Evolutionary conservation across 345 rosid genomes (phyloP).

Genomic region (Jatropha curcas): DNA sequence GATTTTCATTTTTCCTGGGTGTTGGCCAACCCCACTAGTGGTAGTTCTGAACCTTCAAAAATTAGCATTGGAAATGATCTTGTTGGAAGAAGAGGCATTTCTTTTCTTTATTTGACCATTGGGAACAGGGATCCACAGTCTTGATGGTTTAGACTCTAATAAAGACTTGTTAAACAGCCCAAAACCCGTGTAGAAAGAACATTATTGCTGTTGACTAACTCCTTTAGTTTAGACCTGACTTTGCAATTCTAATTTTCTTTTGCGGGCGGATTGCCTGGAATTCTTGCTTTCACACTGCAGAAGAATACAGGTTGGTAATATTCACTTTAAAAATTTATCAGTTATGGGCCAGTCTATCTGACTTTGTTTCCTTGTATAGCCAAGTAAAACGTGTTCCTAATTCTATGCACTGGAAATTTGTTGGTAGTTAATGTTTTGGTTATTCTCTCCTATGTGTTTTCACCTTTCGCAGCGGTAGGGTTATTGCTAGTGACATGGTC

Average conservation of each 20-base stretch:
- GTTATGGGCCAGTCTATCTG: neutral
- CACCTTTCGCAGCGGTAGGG: neutral
- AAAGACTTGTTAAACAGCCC: neutral
- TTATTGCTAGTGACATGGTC: neutral
- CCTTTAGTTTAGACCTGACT: neutral
- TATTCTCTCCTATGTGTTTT: no score
- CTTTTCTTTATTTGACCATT: neutral
- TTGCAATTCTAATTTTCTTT: neutral
- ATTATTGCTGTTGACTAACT: neutral
- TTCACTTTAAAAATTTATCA: neutral
- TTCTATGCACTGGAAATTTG: neutral
- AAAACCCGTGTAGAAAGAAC: neutral
- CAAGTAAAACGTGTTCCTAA: neutral
- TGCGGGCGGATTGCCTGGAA: neutral
- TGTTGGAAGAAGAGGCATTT: neutral
- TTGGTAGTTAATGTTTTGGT: no score
- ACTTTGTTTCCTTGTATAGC: neutral
- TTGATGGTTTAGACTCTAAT: neutral
- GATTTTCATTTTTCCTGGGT: neutral
- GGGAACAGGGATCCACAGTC: neutral
- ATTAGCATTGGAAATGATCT: neutral
- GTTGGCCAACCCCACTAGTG: constrained; percentile 27
- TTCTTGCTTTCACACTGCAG: constrained; percentile 4
- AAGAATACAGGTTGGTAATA: neutral
- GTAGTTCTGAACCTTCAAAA: neutral